Base-by-base conservation (phyloP, 2,329 filamentous ascomycete genomes). In the Diaporthe nobilis region DNA sequence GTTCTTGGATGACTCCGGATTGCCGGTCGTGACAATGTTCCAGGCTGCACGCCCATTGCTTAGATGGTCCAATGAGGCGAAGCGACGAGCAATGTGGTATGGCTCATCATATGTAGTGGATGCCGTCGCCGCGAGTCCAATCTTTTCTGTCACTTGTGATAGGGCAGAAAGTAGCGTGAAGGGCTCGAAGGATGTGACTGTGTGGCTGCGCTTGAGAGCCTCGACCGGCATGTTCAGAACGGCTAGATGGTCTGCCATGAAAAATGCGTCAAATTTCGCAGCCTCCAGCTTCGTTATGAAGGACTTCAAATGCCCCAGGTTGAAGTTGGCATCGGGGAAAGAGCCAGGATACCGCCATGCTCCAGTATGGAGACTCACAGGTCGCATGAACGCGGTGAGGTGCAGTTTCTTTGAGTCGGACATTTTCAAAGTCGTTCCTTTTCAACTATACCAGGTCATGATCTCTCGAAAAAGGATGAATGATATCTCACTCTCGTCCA, bases 341-440 rank as follows among this genome's bases (percentile, higher is more conserved):
- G 89, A 82, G 4, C 87, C 87, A 0, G 89, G 89, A 77, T 90
- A 90, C 8, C 89, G 84, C 89, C 89, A 90, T 77, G 88, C 88
- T 44, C 90, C 88, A 2, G 88, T 89, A 77, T 91, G 89, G 13
- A 90, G 81, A 61, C 85, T 88, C 2, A 91, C 88, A 1, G 89
- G 89, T 25, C 89, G 87, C 89, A 91, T 91, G 76, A 91, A 91
- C 0, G 89, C 89, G 3, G 89, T 90, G 5, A 91, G 85, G 77
- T 91, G 88, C 8, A 90, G 81, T 76, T 87, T 79, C 55, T 84
- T 85, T 76, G 74, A 57, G 12, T 77, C 73, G 17, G 75, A 34
- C 73, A 74, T 77, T 15, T 61, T 61, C 6, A 37, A 37, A n/a
- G 8, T 17, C 4, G 2, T 47, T 39, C 2, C 37, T 51, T 34